Evolutionary conservation across 257 asterid genomes (phyloP), one percentile per base, ranked within the genome.

Genomic region (Solanum bukasovii): DNA sequence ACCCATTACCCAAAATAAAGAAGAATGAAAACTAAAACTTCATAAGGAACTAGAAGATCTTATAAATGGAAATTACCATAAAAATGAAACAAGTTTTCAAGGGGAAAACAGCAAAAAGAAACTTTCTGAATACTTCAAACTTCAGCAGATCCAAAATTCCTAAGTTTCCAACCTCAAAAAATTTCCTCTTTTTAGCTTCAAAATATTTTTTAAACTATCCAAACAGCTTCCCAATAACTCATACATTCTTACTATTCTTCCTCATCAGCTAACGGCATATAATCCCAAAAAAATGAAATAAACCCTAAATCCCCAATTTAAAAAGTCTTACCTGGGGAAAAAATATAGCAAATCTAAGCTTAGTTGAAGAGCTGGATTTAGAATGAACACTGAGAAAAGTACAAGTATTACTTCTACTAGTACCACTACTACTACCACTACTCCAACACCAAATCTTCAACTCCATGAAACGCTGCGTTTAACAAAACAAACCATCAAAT

Each of bases 381-480:
- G 84, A 86, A 92, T 90, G 81, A 90, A 90, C 89, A 90, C 87
- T 88, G 88, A 90, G 89, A 88, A 94, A 92, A 90, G 31, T 18
- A 52, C 86, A 87, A 68, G 77, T 75, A 37, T 37, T 75, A 21
- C 31, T 74, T 35, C 83, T 74, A 74, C 81, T 34, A 35, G 14
- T 73, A 73, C 81, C n/a, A 18, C 31, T 82, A 29, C 70, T 49
- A 49, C 29, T 46, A 16, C 85, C 13, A 52, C 97, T 91, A 89
- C 98, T 92, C 91, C 92, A 87, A 92, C 96, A 92, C 92, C 94
- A 90, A 93, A 94, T 92, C 95, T 92, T 92, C 40, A 93, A 90
- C 96, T 95, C 99, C 99, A 96, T 96, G 92, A 91, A 94, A 92
- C 90, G 93, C 85, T 70, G 88, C 90, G 93, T 90, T 92, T 87